Base-by-base conservation (phyloP, 441 rosid genomes). In the Mallotus repandus region DNA sequence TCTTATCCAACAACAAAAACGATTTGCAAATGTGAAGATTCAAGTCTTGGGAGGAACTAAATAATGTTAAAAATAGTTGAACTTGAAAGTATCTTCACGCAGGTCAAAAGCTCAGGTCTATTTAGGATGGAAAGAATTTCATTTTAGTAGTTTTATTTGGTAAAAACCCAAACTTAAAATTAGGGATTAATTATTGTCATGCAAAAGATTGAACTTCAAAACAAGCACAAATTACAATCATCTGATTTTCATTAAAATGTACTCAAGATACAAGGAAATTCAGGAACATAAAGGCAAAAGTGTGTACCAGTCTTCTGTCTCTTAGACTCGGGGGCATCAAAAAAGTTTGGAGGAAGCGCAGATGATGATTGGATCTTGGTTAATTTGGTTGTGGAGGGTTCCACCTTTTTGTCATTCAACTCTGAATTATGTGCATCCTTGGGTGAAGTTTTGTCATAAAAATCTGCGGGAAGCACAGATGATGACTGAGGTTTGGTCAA, bases 311-410 rank as follows among this genome's bases (percentile, higher is more conserved):
- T 45, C 60, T 81, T 86, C 43, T 71, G 73, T 60, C 54, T 78
- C 82, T 80, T 72, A 52, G 72, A 18, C 50, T 78, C 86, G 38
- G 56, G 81, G 58, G 73, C 77, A 76, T 93, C 92, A 71, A 91
- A 89, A 81, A 94, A 87, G 75, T 75, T 73, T 7, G 88, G 80
- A 29, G 94, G 95, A 82, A 90, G 90, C 64, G 50, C 81, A 69
- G 97, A 83, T 75, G 91, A 74, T 59, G 83, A 11, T 57, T 70
- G 84, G 71, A 78, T 52, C 69, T 74, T 76, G 68, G 84, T 72
- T 63, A 75, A 12, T 66, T 78, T 79, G 55, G 73, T n/a, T n/a
- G n/a, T 41, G 14, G 79, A 73, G 70, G 81, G 62, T 49, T 82
- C 85, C 64, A 29, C 7, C 55, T 78, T 74, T 1, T 63, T 53